Evolutionary conservation across 768 basidiomycete species (phyloP).

Genomic region (Mycena pura): DNA sequence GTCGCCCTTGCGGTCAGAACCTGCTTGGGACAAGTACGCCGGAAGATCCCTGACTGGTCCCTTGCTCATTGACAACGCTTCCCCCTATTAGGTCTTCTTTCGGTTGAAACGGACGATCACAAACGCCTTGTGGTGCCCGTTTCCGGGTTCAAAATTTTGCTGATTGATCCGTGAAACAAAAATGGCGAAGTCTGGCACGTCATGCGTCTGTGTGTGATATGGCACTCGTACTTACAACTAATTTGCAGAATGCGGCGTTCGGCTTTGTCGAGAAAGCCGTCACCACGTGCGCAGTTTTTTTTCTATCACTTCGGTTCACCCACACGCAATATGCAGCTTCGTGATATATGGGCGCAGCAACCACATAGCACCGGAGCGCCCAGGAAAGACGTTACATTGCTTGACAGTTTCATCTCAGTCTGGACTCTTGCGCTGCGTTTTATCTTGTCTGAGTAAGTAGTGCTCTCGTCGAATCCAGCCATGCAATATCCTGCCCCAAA

Average conservation of each 20-base stretch:
- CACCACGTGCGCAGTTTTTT: conserved; percentile 23
- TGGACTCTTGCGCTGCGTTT: no score
- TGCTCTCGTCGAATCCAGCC: no score
- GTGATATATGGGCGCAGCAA: conserved; percentile 9
- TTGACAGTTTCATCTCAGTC: no score
- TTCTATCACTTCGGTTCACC: neutral
- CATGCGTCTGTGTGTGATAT: neutral
- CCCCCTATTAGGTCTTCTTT: conserved; percentile 2
- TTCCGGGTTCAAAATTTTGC: neutral
- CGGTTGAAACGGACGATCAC: conserved; percentile 14
- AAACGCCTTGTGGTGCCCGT: neutral
- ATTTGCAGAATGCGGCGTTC: conserved; percentile 49
- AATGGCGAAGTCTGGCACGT: neutral
- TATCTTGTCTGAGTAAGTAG: no score
- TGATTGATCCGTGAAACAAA: neutral
- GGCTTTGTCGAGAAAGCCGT: conserved; percentile 48
- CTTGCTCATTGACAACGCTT: no score
- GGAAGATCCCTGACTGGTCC: no score
- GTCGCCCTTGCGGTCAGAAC: no score
- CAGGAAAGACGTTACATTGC: no score
- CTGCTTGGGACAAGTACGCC: no score
- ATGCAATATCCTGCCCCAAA: no score
- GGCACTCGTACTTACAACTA: neutral
- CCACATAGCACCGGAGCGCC: no score
- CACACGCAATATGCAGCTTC: conserved; percentile 4